Base-by-base conservation (phyloP, 2,329 filamentous ascomycete genomes). In the Ceratocystiopsis brevicomis region DNA sequence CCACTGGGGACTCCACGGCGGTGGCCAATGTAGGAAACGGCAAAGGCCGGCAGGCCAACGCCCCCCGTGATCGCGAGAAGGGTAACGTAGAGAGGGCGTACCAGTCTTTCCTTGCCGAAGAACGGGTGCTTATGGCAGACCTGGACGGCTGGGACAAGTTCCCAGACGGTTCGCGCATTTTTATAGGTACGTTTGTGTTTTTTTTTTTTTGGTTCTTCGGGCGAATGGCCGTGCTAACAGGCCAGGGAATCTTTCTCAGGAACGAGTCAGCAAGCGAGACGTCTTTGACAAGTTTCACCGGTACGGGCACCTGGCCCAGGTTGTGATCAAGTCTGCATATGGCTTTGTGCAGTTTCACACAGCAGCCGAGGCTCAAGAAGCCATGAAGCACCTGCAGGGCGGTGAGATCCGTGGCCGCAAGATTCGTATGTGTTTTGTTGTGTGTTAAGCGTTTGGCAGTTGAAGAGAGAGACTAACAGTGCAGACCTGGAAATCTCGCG, bases 341-440 rank as follows among this genome's bases (percentile, higher is more conserved):
- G 90, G 90, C 1, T 98, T 96, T 56, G 86, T 96, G 34, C 90
- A 96, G 57, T 98, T 92, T 51, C 71, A 94, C 50, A 78, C 84
- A 30, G 64, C 77, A 4, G 67, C 71, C 3, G 79, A 88, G 54
- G 93, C 86, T 50, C 67, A 72, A 45, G 67, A 69, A 39, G 88
- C 88, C 5, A 70, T 96, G 52, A 68, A 81, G 34, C 69, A 70
- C 34, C 76, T 95, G 48, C 84, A 96, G 59, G 85, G 83, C 11
- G 72, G 76, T 37, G 73, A 85, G 49, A 76, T 96, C 35, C 75
- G 83, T 54, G 88, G 87, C n/a, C 79, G 87, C 50, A 86, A 86
- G 58, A 93, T 96, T 56, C 86, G 88, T 94, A 66, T 73, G 86
- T 13, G 13, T 11, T 13, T 16, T 37, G 25, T 11, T 13, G 18